Conservation (phyloP, 306 rosid species). For the Prunus mira region DNA sequence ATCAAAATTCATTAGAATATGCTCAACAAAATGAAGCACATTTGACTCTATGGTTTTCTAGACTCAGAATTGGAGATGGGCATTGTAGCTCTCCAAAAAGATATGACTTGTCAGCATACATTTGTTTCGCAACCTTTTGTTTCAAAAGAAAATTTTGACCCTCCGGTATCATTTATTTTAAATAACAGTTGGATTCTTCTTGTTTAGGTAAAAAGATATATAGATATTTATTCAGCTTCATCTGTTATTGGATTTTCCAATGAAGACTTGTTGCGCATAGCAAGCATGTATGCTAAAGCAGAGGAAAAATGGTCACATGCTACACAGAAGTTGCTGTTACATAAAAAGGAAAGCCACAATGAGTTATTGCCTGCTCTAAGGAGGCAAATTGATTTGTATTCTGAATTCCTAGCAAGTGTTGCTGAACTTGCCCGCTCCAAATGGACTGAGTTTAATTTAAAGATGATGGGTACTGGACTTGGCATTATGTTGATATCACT, state of each 20-base stretch:
- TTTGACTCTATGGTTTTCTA: background rate
- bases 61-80: slow-evolving; percentile 3
- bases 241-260: slow-evolving; percentile 86
- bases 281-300: slow-evolving; percentile 55
- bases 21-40: background rate
- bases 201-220: slow-evolving; percentile 79
- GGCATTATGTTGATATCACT: slow-evolving; percentile 70
- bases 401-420: slow-evolving; percentile 58
- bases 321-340: slow-evolving; percentile 45
- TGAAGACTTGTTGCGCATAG: slow-evolving; percentile 68
- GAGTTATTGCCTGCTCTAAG: slow-evolving; percentile 45
- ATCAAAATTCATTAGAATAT: background rate
- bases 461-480: slow-evolving; percentile 75
- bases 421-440: slow-evolving; percentile 93
- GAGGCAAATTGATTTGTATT: slow-evolving; percentile 66
- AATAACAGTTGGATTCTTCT: slow-evolving; percentile 4
- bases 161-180: background rate
- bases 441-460: slow-evolving; percentile 94
- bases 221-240: slow-evolving; percentile 82
- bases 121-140: background rate
- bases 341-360: slow-evolving; percentile 35
- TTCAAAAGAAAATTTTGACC: background rate
- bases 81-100: background rate
- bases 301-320: slow-evolving; percentile 56
- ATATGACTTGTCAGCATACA: background rate